Evolutionary conservation across 139 green algal species (phyloP).

Genomic region (Tetradesmus obliquus): DNA sequence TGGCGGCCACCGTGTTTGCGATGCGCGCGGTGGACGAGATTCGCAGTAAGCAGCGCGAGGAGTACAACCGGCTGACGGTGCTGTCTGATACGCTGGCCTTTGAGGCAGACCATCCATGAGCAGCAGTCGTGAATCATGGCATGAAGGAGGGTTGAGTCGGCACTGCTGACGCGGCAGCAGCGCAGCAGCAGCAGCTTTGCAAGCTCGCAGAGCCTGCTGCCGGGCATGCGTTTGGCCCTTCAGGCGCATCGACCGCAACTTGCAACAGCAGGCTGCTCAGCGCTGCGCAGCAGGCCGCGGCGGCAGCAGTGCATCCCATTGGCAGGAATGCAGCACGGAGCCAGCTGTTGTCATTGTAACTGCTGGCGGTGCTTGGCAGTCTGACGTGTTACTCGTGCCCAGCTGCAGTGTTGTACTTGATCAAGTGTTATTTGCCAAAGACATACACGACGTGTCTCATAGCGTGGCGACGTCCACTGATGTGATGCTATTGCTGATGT

Average conservation of each 20-base stretch:
- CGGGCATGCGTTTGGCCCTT: too few species aligned
- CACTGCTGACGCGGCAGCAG: neutral
- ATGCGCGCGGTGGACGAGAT: conserved; percentile 74
- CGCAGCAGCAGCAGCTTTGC: neutral
- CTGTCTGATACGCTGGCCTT: conserved; percentile 72
- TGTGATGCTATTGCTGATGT: too few species aligned
- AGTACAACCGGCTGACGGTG: conserved; percentile 73
- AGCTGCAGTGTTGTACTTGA: too few species aligned
- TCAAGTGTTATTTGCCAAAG: too few species aligned
- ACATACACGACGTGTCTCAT: too few species aligned
- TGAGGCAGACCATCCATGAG: conserved; percentile 58
- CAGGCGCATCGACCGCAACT: too few species aligned
- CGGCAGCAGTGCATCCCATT: neutral
- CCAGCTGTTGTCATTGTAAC: neutral
- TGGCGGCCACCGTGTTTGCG: conserved; percentile 65
- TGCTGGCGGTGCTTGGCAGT: too few species aligned
- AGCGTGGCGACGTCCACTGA: too few species aligned
- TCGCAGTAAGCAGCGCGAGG: conserved; percentile 70
- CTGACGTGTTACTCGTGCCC: too few species aligned
- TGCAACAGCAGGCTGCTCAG: too few species aligned
- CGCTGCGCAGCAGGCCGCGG: too few species aligned
- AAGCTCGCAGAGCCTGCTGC: neutral
- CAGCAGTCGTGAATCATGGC: neutral
- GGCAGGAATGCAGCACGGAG: neutral
- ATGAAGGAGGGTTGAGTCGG: neutral